Conservation (phyloP, 176 grass and related monocot genomes). For the Saccharum spontaneum region DNA sequence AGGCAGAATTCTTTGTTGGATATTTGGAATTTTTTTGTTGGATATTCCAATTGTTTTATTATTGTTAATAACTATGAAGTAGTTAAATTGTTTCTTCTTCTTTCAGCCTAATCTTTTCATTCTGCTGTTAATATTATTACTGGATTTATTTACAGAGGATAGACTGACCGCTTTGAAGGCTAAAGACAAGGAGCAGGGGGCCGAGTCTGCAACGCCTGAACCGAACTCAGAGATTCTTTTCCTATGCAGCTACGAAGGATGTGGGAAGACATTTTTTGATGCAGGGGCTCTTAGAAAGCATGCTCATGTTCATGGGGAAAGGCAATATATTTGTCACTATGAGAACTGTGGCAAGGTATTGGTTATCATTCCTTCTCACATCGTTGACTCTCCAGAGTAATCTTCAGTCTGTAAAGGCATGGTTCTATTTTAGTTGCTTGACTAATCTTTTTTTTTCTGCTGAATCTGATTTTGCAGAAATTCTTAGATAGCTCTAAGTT, state of each 20-base stretch:
- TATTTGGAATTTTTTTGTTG: neutral
- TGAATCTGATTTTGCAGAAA: conserved; percentile 63
- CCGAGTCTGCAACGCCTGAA: conserved; percentile 52
- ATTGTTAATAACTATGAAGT: too few relatives aligned
- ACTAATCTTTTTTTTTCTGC: neutral
- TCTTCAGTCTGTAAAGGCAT: neutral
- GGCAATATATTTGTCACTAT: conserved; percentile 77
- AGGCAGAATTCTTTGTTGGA: neutral
- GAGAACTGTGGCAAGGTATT: conserved; percentile 86
- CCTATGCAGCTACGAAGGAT: conserved; percentile 90
- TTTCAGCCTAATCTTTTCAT: neutral
- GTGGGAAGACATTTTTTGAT: conserved; percentile 81
- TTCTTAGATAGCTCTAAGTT: conserved; percentile 97
- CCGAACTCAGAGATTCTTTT: conserved; percentile 84
- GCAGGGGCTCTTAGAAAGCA: conserved; percentile 78
- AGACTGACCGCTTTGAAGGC: conserved; percentile 67
- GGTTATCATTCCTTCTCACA: neutral
- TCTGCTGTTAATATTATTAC: neutral
- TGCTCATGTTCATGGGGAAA: conserved; percentile 82
- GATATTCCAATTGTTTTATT: neutral
- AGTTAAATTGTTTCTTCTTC: neutral
- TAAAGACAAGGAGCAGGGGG: conserved; percentile 55
- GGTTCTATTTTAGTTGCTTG: conserved; percentile 18
- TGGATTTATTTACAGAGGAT: conserved; percentile 57
- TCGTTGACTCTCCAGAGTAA: neutral